These are phyloP conservation scores for Chytriomyces sp. DNA, from an alignment of 192 early-diverging fungal species.

Conservation along the genomic window DNA sequence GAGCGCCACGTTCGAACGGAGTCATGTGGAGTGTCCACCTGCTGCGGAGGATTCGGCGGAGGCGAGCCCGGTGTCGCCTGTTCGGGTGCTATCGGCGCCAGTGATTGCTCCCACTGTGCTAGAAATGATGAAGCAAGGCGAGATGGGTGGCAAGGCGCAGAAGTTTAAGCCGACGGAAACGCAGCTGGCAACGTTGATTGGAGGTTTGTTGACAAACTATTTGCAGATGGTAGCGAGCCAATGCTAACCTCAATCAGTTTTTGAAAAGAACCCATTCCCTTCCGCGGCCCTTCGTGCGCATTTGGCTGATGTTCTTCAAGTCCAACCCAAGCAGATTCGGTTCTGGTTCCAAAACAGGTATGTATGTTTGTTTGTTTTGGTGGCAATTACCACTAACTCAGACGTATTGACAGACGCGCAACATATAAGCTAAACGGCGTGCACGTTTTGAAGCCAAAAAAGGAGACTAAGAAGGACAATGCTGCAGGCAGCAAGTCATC, in stretches of 20 bases:
- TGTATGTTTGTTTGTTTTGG: no score
- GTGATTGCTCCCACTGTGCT: neutral
- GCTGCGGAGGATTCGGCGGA: neutral
- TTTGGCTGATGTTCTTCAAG: slow-evolving; percentile 76
- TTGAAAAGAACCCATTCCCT: slow-evolving; percentile 81
- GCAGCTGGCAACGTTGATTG: neutral
- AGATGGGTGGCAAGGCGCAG: neutral
- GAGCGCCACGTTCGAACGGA: no score
- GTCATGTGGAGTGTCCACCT: neutral
- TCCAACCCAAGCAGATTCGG: slow-evolving; percentile 90
- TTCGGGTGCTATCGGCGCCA: no score
- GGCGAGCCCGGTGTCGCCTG: neutral
- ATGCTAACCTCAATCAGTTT: no score
- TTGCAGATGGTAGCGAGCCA: no score
- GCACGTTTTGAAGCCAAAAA: slow-evolving; percentile 2
- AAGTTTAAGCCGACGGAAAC: neutral
- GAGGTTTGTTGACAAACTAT: no score
- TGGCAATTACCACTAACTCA: no score
- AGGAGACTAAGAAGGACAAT: neutral
- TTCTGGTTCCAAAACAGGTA: slow-evolving; percentile 99
- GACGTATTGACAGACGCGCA: no score
- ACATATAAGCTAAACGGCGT: no score
- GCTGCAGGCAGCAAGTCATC: neutral
- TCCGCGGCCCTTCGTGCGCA: slow-evolving; percentile 76
- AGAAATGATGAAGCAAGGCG: neutral